Base-by-base conservation (phyloP, 495 filamentous ascomycete genomes). In the Chaetomium fimeti region DNA sequence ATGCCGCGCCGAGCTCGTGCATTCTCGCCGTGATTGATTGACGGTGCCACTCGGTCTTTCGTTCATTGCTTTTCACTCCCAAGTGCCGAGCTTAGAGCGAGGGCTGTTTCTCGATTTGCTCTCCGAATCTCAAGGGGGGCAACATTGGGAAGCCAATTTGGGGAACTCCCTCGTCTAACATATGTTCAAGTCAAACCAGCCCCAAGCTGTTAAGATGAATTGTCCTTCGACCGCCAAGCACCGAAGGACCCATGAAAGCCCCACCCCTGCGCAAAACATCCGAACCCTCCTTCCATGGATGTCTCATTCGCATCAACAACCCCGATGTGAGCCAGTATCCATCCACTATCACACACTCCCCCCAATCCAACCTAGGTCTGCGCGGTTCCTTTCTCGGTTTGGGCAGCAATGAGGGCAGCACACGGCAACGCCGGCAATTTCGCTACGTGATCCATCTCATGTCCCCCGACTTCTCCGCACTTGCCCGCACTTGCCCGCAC, bases 381-480 rank as follows among this genome's bases (percentile, higher is more conserved):
- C 24, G 13, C 57, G 7, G 57, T 22, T 22, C 47, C 18, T 42
- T 27, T 38, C 29, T 52, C 48, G 15, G 20, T 43, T 54, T 6
- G 45, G 58, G 28, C 29, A 52, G 20, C 9, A 38, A 42, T 28
- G 20, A 42, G 29, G 2, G 18, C 15, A 36, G 18, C 15, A 36
- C 59, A 18, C 40, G 57, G 57, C 56, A 65, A 42, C 38, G 63
- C 49, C 28, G 36, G 48, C 49, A 60, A 60, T 65, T 20, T 65
- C 62, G 56, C 62, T 53, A 45, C 56, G 24, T 22, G 43, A 53
- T 52, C 47, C 8, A 53, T 52, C 47, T 16, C 18, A 59, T 32
- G 45, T 5, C 45, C 32, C 32, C 57, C 47, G 45, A 55, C 9
- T 25, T 53, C 20, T 47, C 64, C 55, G 55, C 18, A 45, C 45